These are phyloP conservation scores for Copromyces sp. DNA, from an alignment of 495 filamentous ascomycete genomes.

Conservation along the genomic window DNA sequence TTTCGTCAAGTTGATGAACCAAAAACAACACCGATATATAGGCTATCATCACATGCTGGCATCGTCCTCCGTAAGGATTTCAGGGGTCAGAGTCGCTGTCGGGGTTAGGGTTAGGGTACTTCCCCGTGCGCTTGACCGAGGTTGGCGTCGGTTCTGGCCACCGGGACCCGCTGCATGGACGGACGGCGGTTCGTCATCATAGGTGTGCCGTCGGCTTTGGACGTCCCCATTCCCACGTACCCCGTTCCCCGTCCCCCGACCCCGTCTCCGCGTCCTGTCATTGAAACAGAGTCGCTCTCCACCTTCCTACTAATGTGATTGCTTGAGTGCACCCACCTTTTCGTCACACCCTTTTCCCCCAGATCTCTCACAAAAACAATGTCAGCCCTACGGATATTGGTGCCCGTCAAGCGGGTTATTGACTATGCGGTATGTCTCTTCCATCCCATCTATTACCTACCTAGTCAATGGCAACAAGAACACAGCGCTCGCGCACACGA, in stretches of 20 bases:
- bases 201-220: conserved; percentile 2
- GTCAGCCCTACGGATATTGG: conserved; percentile 83
- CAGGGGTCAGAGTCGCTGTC: neutral
- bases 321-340: neutral
- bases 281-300: conserved; percentile 15
- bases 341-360: conserved; percentile 3
- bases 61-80: neutral
- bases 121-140: conserved; percentile 20
- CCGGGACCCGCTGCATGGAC: conserved; percentile 4
- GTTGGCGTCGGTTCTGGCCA: conserved; percentile 29
- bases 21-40: neutral
- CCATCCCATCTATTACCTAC: neutral
- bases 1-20: neutral
- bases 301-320: neutral
- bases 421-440: conserved; percentile 78
- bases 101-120: conserved; percentile 17
- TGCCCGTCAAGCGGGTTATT: conserved; percentile 95
- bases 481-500: neutral
- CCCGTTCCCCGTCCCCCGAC: neutral
- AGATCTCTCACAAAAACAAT: conserved; percentile 31
- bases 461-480: neutral
- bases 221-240: conserved; percentile 1
- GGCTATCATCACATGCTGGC: neutral
- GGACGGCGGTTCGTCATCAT: conserved; percentile 9
- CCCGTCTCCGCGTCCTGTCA: conserved; percentile 9